Evolutionary conservation across 2,329 filamentous ascomycete species (phyloP).

Genomic region (Venturia asperata): DNA sequence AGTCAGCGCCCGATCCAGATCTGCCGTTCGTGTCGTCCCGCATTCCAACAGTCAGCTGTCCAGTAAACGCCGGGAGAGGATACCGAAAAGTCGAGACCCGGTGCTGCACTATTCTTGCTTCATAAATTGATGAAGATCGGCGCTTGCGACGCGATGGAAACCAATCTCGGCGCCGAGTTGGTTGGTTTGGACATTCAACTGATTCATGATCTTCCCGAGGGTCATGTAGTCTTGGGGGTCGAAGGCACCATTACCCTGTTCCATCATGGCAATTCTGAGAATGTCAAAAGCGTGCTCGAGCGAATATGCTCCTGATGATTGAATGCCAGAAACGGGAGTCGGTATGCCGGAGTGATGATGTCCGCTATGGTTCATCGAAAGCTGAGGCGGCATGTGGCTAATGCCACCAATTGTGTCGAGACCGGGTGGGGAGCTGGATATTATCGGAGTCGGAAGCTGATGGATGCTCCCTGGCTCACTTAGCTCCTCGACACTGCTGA

Average conservation of each 20-base stretch:
- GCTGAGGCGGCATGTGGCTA: not conserved
- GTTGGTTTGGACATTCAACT: conserved; percentile 59
- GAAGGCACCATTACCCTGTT: not conserved
- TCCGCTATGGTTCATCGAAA: conserved; percentile 23
- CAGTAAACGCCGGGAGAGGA: not conserved
- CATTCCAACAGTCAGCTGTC: not conserved
- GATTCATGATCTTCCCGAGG: conserved; percentile 78
- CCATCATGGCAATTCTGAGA: conserved; percentile 66
- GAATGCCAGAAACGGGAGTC: conserved; percentile 25
- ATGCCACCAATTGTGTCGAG: not conserved
- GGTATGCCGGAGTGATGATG: conserved; percentile 22
- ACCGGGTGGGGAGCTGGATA: not conserved
- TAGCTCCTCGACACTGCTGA: conserved; percentile 37
- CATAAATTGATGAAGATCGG: conserved; percentile 15
- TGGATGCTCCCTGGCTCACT: conserved; percentile 34
- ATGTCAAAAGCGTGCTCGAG: conserved; percentile 81
- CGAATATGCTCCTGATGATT: conserved; percentile 56
- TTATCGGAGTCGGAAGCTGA: conserved; percentile 39
- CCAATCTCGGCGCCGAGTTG: conserved; percentile 18
- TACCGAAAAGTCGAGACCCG: not conserved
- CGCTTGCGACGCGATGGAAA: conserved; percentile 15
- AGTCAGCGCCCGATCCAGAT: not conserved
- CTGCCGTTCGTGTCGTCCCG: not conserved
- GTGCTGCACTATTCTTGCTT: not conserved
- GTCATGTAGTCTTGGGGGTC: conserved; percentile 56